Base-by-base conservation (phyloP, 768 basidiomycete species). In the Clavaria fumosa region DNA sequence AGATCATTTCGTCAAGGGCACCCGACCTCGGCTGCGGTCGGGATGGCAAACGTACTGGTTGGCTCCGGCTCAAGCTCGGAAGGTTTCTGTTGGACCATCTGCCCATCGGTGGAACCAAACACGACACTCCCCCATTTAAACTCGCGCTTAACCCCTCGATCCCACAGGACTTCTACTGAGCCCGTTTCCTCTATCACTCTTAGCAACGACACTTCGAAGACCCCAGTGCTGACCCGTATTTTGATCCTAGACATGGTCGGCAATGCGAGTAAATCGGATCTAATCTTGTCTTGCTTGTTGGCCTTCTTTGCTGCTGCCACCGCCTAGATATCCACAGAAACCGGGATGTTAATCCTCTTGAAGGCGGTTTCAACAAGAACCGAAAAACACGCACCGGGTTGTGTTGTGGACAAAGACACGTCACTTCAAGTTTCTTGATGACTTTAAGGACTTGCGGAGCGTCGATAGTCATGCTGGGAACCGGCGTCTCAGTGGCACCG, bases 111-210 rank as follows among this genome's bases (percentile, higher is more conserved):
- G 34, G 66, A 74, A n/a, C 79, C 81, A 42, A 83, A 78, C 14
- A 85, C 67, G 14, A 86, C 72, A 47, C 74, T 76, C 20, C 75
- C 70, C 83, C 83, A 86, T 53, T 81, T 84, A 50, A 86, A 81
- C 52, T 84, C 81, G 38, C 72, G 64, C 55, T 75, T 79, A 24
- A 72, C 45, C 5, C 75, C 77, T 19, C 69, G 62, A 50, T 84
- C 82, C 80, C 86, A 90, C 5, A 82, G 53, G 3, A 91, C 85
- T 51, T 80, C 77, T 1, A 91, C 76, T 6, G 75, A 75, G 35
- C 69, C 64, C 1, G 64, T 67, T 45, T 77, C 79, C 44, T 78
- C 75, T 23, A 79, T 59, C 12, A 85, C 76, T 41, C 72, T 67
- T 10, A 83, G 50, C 23, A 93, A 63, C 4, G 75, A 78, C 4